Percentiles rank a stretch among this genome's conserved stretches.
Evolutionary conservation across 2,329 filamentous ascomycete genomes (phyloP).

Genomic region (Curvularia sp.): DNA sequence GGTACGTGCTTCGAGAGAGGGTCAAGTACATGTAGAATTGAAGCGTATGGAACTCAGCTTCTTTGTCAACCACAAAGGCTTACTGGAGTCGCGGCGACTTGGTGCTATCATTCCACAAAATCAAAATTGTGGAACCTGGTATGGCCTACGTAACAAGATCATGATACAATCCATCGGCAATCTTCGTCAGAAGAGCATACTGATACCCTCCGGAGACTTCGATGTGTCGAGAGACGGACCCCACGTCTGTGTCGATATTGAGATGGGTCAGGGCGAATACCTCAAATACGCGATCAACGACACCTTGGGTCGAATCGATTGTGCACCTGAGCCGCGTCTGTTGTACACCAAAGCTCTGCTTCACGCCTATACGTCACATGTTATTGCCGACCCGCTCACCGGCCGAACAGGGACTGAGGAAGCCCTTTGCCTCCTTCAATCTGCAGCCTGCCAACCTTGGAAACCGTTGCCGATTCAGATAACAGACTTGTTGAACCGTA

Average conservation of each 20-base stretch:
- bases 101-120: slow-evolving; percentile 56
- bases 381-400: slow-evolving; percentile 65
- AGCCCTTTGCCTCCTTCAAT: slow-evolving; percentile 59
- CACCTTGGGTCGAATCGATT: slow-evolving; percentile 63
- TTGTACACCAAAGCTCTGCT: slow-evolving; percentile 65
- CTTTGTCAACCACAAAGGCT: slow-evolving; percentile 53
- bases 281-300: slow-evolving; percentile 62
- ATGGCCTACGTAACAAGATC: slow-evolving; percentile 67
- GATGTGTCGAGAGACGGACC: slow-evolving; percentile 29
- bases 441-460: slow-evolving; percentile 57
- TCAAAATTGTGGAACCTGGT: slow-evolving; percentile 67
- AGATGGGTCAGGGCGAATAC: slow-evolving; percentile 51
- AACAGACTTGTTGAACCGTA: slow-evolving; percentile 19
- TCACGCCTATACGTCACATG: slow-evolving; percentile 68
- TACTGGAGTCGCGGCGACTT: slow-evolving; percentile 61
- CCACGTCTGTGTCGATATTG: slow-evolving; percentile 56
- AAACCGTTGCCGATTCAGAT: slow-evolving; percentile 15
- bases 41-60: slow-evolving; percentile 63
- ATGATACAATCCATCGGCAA: slow-evolving; percentile 60
- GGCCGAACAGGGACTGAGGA: slow-evolving; percentile 68
- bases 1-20: slow-evolving; percentile 54
- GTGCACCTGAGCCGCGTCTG: slow-evolving; percentile 62
- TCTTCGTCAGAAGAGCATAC: slow-evolving; percentile 56
- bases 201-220: slow-evolving; percentile 60
- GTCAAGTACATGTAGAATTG: slow-evolving; percentile 57